These are phyloP conservation scores for Breynia disticha DNA, from an alignment of 441 rosid genomes.

Conservation along the genomic window DNA sequence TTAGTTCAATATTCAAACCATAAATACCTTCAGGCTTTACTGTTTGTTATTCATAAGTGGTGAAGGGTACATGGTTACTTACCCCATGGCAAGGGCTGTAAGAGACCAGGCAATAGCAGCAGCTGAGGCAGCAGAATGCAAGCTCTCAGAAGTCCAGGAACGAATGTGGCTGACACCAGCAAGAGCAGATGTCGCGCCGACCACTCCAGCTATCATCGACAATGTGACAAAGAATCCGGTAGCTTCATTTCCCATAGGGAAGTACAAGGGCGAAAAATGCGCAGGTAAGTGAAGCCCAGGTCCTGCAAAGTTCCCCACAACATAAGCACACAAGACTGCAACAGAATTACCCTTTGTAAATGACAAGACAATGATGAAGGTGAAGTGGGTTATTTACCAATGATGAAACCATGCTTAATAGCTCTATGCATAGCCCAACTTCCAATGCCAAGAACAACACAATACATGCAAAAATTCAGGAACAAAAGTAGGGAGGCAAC, in stretches of 20 bases:
- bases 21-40: background rate
- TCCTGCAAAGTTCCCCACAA: constrained; percentile 32
- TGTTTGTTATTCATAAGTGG: background rate
- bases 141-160: constrained; percentile 41
- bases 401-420: constrained; percentile 64
- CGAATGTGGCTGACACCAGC: constrained; percentile 59
- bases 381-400: constrained; percentile 34
- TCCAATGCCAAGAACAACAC: constrained; percentile 61
- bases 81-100: constrained; percentile 90
- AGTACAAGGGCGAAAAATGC: constrained; percentile 82
- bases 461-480: constrained; percentile 77
- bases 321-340: background rate
- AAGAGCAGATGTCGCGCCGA: constrained; percentile 67
- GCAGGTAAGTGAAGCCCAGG: constrained; percentile 62
- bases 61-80: constrained; percentile 2
- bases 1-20: background rate
- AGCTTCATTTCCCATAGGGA: constrained; percentile 95
- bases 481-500: constrained; percentile 54
- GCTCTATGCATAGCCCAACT: constrained; percentile 89
- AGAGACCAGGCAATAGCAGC: constrained; percentile 81
- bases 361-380: too few species aligned
- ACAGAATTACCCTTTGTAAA: too few species aligned
- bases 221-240: constrained; percentile 86
- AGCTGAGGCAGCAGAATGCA: constrained; percentile 66
- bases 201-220: constrained; percentile 76